Evolutionary conservation across 164 flowering plant species (phyloP).

Genomic region (Magnolia officinalis): DNA sequence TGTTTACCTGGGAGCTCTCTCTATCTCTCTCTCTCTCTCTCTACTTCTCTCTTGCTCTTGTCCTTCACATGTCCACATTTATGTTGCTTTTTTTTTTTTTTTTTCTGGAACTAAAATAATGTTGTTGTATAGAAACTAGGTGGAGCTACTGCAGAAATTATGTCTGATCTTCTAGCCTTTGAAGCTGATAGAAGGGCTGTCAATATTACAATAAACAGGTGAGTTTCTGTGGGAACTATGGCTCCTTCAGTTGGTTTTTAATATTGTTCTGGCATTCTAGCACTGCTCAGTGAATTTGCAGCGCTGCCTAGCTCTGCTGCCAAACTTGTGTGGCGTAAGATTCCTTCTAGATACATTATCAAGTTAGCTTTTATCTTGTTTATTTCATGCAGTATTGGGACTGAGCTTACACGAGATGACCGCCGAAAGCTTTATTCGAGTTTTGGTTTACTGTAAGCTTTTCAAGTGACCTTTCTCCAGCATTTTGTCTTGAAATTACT

Average conservation of each 20-base stretch:
- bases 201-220: conserved; percentile 95
- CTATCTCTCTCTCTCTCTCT: background rate
- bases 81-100: background rate
- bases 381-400: conserved; percentile 70
- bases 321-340: background rate
- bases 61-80: background rate
- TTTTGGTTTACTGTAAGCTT: conserved; percentile 66
- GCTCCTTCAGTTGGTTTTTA: background rate
- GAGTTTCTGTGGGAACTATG: background rate
- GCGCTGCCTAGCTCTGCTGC: background rate
- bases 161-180: conserved; percentile 94
- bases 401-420: conserved; percentile 96
- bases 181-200: conserved; percentile 99
- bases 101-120: conserved; percentile 8
- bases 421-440: conserved; percentile 90
- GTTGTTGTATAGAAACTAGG: conserved; percentile 68
- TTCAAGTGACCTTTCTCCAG: background rate
- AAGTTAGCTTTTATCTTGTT: conserved; percentile 5
- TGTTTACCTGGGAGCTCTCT: background rate
- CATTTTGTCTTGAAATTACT: background rate
- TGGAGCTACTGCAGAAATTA: conserved; percentile 95
- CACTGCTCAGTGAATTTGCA: conserved; percentile 2
- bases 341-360: background rate
- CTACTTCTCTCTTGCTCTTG: background rate
- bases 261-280: background rate